A percentile compares a stretch with the other conserved stretches of the same genome.
These are phyloP conservation scores for Suillus sp. DNA, from an alignment of 768 basidiomycete genomes.

Conservation along the genomic window DNA sequence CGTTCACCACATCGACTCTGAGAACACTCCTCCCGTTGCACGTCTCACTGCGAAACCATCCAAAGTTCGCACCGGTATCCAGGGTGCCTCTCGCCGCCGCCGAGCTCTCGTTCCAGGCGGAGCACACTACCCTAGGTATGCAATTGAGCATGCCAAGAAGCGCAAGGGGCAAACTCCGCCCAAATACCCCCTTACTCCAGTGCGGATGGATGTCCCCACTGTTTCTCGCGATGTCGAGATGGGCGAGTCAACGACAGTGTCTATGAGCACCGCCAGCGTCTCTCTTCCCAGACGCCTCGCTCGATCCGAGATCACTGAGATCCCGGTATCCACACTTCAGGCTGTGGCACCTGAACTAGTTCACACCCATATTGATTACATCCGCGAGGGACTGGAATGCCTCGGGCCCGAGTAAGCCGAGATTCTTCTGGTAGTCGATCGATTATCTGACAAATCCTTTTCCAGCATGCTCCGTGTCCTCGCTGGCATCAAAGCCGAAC, in stretches of 20 bases:
- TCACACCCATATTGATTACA: slow-evolving; percentile 25
- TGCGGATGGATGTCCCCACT: slow-evolving; percentile 35
- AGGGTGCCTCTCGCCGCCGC: slow-evolving; percentile 39
- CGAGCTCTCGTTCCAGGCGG: slow-evolving; percentile 38
- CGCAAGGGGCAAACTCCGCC: slow-evolving; percentile 27
- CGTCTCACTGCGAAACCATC: slow-evolving; percentile 12
- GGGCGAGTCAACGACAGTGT: slow-evolving; percentile 13
- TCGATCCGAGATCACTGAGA: slow-evolving; percentile 20
- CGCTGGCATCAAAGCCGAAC: slow-evolving; percentile 28
- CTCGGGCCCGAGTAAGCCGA: slow-evolving; percentile 32
- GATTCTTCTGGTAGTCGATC: not conserved
- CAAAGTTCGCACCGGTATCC: slow-evolving; percentile 32
- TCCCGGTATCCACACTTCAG: slow-evolving; percentile 20
- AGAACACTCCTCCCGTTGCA: slow-evolving; percentile 37
- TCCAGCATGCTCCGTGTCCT: slow-evolving; percentile 36
- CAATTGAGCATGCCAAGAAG: slow-evolving; percentile 42
- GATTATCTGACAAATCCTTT: slow-evolving; percentile 16
- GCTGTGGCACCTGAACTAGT: slow-evolving; percentile 31
- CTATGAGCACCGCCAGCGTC: slow-evolving; percentile 13
- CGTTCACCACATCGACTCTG: slow-evolving; percentile 29
- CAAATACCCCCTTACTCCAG: slow-evolving; percentile 19
- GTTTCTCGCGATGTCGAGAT: slow-evolving; percentile 11
- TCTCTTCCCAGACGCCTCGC: slow-evolving; percentile 29
- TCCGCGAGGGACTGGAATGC: slow-evolving; percentile 30
- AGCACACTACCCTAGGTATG: slow-evolving; percentile 34